phyloP scores from a whole-genome alignment of 352 stramenopile genomes.

The Phytophthora hibernalis region DNA sequence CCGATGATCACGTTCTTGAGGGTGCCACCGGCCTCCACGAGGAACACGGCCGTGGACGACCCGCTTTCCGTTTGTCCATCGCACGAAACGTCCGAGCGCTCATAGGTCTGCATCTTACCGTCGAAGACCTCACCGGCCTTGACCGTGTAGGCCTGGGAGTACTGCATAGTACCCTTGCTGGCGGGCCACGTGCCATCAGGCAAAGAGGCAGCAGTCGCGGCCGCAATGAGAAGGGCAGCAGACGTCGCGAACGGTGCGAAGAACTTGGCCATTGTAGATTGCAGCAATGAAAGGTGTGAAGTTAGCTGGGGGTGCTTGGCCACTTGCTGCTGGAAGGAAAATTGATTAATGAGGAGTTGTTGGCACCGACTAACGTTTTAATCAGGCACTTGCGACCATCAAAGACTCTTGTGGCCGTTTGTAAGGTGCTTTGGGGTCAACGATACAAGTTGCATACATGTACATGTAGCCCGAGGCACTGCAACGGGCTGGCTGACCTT shows the following conservation, averaged over 20 bases:
- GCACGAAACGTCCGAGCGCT: constrained; percentile 15
- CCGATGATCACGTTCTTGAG: too few relatives aligned
- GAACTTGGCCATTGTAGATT: constrained; percentile 7
- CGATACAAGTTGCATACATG: neutral
- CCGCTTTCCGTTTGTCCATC: too few relatives aligned
- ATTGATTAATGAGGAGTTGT: constrained; percentile 24
- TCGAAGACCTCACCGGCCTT: constrained; percentile 5
- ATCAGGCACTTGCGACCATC: constrained; percentile 8
- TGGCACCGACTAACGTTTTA: constrained; percentile 3
- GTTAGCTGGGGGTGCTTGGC: constrained; percentile 11
- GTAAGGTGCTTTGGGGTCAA: neutral
- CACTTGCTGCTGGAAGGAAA: constrained; percentile 24
- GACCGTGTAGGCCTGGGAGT: constrained; percentile 16
- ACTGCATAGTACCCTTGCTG: constrained; percentile 24
- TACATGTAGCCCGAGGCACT: too few relatives aligned
- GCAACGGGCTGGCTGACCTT: neutral
- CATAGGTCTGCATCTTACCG: constrained; percentile 13
- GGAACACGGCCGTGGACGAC: too few relatives aligned
- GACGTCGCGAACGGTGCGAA: constrained; percentile 7
- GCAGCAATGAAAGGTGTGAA: constrained; percentile 8
- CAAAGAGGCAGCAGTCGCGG: constrained; percentile 13
- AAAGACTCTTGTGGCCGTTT: constrained; percentile 5
- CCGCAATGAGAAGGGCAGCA: constrained; percentile 9
- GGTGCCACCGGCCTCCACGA: too few relatives aligned
- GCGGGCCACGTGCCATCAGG: constrained; percentile 30